Evolutionary conservation across 345 rosid genomes (phyloP), one percentile per base, ranked within the genome.

Genomic region (Crucihimalaya himalaica): DNA sequence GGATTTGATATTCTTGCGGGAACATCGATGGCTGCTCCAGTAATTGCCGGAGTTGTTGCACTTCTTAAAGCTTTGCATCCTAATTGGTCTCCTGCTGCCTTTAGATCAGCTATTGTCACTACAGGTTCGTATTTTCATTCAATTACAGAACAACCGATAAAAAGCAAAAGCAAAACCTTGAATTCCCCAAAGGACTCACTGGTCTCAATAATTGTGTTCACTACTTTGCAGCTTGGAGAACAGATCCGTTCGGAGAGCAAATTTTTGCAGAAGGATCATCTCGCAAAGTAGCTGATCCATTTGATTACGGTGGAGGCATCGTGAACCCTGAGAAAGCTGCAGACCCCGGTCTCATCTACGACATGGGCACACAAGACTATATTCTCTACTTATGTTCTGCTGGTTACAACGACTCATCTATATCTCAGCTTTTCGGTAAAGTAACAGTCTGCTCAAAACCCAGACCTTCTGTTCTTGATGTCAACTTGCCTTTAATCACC

Each of bases 271-370:
- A 88, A 37, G 83, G 67, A 3, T 79, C 77, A 11, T 48, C 78
- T 23, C 61, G 52, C 0, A 63, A 79, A 39, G 85, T 79, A 15
- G 84, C 90, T 13, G 81, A 86, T 60, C 47, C 85, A 19, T 86
- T 86, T n/a, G 85, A 84, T 48, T 77, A 46, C 15, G 97, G 97
- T 23, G 83, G 88, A 15, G 94, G 91, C 8, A 84, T 87, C 15
- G 85, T 87, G 13, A 82, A 84, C 67, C 86, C 94, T 12, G 78
- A 83, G 5, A 75, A 62, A 32, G 94, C 92, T 18, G 69, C 76
- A 48, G 78, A 82, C 9, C 90, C 91, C 0, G 92, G 94, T 32
- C 78, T 92, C 6, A 53, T 92, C 4, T 86, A 88, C 61, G 92
- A 89, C 50, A 80, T 88, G 45, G 68, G 76, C 9, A 56, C 80